Evolutionary conservation across 2,329 filamentous ascomycete genomes (phyloP), one percentile per base, ranked within the genome.

Genomic region (Aspergillus latus): DNA sequence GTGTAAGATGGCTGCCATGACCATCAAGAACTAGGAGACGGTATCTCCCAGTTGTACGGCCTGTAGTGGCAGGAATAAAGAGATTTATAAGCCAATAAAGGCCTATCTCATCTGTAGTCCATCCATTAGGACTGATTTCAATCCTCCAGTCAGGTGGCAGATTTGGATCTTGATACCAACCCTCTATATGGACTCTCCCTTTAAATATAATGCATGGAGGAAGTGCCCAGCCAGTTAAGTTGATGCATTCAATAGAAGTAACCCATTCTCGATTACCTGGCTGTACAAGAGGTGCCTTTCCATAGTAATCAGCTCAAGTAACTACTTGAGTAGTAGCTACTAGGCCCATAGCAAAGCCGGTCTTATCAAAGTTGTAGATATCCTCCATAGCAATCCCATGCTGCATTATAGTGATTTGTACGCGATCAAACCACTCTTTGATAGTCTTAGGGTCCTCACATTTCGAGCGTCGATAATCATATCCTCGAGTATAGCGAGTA

Each of bases 281-380:
- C 28, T 15, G 4, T 11, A 45, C 13, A 45, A 45, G 43, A 32
- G 32, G 21, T 10, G 48, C 36, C n/a, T 16, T 42, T 3, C 36
- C 21, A 50, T 5, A 26, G 21, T 40, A 40, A 42, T 49, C 26
- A 48, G 43, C 15, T 48, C 43, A 42, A 29, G 51, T 30, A 50
- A 55, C 46, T 28, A 55, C 59, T 42, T 54, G 59, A 45, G 49
- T 37, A 49, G 48, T 59, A 34, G 30, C 40, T 45, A 58, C 48
- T 16, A 59, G 32, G 11, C 60, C 60, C 48, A 62, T 64, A 43
- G 50, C 21, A 48, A 63, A 64, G 47, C 61, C 56, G 37, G 43
- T 63, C 34, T 64, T 47, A 39, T 64, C 45, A 45, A 64, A 62
- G 32, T 64, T 64, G 36, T 60, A 66, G 43, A 62, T 54, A 59